Conservation (phyloP, 2,329 filamentous ascomycete genomes). For the Fusarium solani-melongenae region DNA sequence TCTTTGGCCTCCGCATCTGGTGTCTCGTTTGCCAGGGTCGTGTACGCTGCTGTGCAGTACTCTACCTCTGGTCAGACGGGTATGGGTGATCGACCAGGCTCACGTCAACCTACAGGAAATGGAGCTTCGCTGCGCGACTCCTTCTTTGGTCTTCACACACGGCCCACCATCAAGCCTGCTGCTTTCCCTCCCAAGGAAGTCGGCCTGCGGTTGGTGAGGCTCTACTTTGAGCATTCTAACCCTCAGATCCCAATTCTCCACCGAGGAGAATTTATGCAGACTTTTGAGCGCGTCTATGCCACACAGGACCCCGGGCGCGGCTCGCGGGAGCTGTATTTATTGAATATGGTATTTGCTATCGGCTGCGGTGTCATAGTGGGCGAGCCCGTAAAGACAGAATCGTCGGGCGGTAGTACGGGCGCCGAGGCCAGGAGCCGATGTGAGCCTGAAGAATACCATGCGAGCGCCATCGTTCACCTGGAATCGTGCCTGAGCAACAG, state of each 20-base stretch:
- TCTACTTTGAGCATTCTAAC: conserved; percentile 97
- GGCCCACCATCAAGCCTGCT: conserved; percentile 86
- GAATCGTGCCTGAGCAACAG: conserved; percentile 87
- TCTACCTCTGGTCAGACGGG: conserved; percentile 72
- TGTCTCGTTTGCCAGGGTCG: conserved; percentile 93
- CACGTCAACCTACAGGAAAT: conserved; percentile 45
- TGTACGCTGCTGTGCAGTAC: conserved; percentile 90
- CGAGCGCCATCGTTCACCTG: conserved; percentile 90
- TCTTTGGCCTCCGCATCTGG: conserved; percentile 88
- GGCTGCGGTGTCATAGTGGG: conserved; percentile 92
- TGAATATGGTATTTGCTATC: conserved; percentile 98
- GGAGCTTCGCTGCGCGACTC: conserved; percentile 92
- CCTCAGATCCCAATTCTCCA: conserved; percentile 95
- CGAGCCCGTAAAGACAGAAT: conserved; percentile 63
- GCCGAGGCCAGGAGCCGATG: conserved; percentile 55
- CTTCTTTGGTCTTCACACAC: conserved; percentile 95
- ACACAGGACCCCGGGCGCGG: conserved; percentile 74
- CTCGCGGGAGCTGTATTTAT: conserved; percentile 86
- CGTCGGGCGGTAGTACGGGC: conserved; percentile 48
- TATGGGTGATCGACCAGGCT: conserved; percentile 37
- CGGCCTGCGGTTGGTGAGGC: conserved; percentile 76
- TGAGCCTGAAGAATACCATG: conserved; percentile 95
- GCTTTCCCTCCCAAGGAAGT: conserved; percentile 84
- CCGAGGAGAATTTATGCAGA: conserved; percentile 86
- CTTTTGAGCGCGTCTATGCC: conserved; percentile 85